Evolutionary conservation across 768 basidiomycete genomes (phyloP).

Genomic region (Omphalotus guepiniiformis): DNA sequence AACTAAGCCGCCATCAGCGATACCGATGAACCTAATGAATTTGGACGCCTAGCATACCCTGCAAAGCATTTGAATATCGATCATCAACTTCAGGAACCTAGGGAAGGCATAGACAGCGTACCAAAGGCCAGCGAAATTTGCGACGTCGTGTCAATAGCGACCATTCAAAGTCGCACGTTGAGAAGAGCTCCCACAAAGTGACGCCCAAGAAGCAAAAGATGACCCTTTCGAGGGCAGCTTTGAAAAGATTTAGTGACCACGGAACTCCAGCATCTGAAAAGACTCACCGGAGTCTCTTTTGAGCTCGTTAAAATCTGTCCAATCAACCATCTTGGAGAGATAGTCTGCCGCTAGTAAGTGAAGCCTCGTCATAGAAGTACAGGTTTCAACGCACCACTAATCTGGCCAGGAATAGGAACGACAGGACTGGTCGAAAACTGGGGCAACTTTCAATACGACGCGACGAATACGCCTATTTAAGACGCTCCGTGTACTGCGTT

Average conservation of each 20-base stretch:
- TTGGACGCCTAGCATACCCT: neutral
- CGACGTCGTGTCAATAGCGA: conserved; percentile 56
- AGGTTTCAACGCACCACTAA: neutral
- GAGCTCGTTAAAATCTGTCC: conserved; percentile 43
- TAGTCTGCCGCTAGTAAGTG: neutral
- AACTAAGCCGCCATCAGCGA: conserved; percentile 24
- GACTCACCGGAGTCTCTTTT: conserved; percentile 36
- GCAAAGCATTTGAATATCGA: conserved; percentile 2
- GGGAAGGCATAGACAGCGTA: too few relatives aligned
- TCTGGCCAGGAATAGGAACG: neutral
- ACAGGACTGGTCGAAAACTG: neutral
- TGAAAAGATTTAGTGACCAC: neutral
- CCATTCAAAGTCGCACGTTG: conserved; percentile 64
- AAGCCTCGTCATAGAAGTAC: neutral
- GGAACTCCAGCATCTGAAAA: neutral
- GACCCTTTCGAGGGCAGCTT: conserved; percentile 56
- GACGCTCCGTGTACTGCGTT: neutral
- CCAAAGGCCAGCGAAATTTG: conserved; percentile 66
- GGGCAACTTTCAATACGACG: neutral
- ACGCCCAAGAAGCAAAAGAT: conserved; percentile 63
- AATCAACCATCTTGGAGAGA: conserved; percentile 46
- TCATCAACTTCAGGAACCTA: neutral
- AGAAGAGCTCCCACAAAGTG: conserved; percentile 64
- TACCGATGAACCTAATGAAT: neutral
- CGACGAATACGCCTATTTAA: neutral